These are phyloP conservation scores for Ogataea trehaloabstinens DNA, from an alignment of 805 yeast species.

Conservation along the genomic window DNA sequence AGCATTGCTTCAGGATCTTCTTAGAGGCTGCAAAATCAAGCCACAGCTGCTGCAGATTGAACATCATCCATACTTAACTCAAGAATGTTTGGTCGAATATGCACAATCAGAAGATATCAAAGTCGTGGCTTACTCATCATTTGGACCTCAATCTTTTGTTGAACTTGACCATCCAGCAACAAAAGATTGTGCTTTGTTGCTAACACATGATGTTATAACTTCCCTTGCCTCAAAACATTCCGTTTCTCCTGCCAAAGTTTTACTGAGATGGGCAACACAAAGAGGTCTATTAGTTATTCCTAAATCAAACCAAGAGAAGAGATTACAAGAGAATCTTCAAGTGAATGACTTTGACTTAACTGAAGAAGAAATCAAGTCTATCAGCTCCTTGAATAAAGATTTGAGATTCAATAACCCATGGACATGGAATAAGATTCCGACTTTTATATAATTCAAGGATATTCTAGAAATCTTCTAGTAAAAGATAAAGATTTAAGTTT, in stretches of 20 bases:
- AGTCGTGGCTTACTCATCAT: slow-evolving; percentile 80
- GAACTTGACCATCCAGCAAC: slow-evolving; percentile 61
- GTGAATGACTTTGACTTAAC: slow-evolving; percentile 53
- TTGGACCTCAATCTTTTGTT: slow-evolving; percentile 79
- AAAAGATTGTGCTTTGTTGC: slow-evolving; percentile 48
- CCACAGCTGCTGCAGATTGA: slow-evolving; percentile 86
- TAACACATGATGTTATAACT: slow-evolving; percentile 52
- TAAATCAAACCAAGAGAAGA: slow-evolving; percentile 66
- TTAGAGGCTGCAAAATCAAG: slow-evolving; percentile 63
- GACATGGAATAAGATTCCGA: slow-evolving; percentile 36
- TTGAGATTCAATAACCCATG: slow-evolving; percentile 84
- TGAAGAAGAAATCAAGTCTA: slow-evolving; percentile 49
- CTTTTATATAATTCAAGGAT: slow-evolving; percentile 28
- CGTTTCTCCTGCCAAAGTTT: slow-evolving; percentile 64
- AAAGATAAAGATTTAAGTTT: no score
- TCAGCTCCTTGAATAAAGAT: slow-evolving; percentile 60
- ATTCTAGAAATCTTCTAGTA: no score
- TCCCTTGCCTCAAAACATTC: slow-evolving; percentile 53
- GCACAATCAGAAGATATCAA: slow-evolving; percentile 58
- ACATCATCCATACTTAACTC: slow-evolving; percentile 89
- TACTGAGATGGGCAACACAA: slow-evolving; percentile 84
- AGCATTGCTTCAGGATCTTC: slow-evolving; percentile 62
- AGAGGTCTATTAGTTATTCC: slow-evolving; percentile 77
- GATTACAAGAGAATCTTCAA: slow-evolving; percentile 60
- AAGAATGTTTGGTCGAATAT: slow-evolving; percentile 58